Percentiles rank a stretch among this genome's conserved stretches.
These are phyloP conservation scores for Henckelia pumila DNA, from an alignment of 257 asterid species.

Conservation along the genomic window DNA sequence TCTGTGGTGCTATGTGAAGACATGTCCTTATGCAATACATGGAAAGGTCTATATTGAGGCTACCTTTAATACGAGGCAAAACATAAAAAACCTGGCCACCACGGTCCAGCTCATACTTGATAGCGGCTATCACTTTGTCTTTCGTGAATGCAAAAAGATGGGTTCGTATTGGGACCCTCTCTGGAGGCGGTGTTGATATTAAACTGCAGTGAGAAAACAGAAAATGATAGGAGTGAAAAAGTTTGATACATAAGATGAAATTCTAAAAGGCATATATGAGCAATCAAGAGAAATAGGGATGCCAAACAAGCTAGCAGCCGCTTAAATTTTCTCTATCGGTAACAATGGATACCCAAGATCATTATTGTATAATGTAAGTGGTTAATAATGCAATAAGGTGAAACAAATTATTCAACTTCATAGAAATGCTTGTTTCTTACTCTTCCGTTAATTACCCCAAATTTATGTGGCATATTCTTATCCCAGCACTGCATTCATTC, in stretches of 20 bases:
- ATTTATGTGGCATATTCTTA: not conserved
- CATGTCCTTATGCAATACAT: constrained; percentile 1
- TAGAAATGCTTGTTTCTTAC: constrained; percentile 10
- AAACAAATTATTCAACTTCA: constrained; percentile 14
- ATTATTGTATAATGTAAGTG: constrained; percentile 14
- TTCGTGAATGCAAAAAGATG: constrained; percentile 76
- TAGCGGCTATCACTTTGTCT: constrained; percentile 75
- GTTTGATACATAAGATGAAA: constrained; percentile 14
- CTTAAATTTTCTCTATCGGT: constrained; percentile 13
- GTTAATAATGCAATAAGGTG: constrained; percentile 17
- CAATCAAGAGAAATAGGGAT: constrained; percentile 18
- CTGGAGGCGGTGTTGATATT: constrained; percentile 95
- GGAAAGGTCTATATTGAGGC: constrained; percentile 19
- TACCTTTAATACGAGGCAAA: constrained; percentile 96
- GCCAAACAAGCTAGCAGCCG: constrained; percentile 17
- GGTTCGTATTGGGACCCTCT: constrained; percentile 93
- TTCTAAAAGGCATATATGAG: constrained; percentile 18
- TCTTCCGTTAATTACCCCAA: constrained; percentile 3
- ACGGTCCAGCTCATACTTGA: constrained; percentile 82
- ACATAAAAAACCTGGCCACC: constrained; percentile 94
- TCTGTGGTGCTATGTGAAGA: constrained; percentile 11
- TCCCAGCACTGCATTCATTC: constrained; percentile 9
- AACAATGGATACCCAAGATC: constrained; percentile 18
- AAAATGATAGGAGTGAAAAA: constrained; percentile 12
- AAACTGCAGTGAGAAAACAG: constrained; percentile 51